A percentile compares a stretch with the other conserved stretches of the same genome.
phyloP scores from a whole-genome alignment of 306 rosid genomes.

The Acacia melanoxylon region DNA sequence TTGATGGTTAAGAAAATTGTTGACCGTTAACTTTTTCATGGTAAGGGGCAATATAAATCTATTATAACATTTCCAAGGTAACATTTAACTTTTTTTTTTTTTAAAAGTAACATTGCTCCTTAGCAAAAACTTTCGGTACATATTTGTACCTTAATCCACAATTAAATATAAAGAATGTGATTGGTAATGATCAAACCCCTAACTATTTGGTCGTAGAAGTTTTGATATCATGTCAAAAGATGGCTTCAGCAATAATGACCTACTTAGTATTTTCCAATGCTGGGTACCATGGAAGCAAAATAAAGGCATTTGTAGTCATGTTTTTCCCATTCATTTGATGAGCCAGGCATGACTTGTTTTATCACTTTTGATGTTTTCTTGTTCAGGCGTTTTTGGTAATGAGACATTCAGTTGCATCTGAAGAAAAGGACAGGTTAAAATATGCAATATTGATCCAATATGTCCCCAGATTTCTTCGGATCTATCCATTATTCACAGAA shows the following conservation, averaged over 20 bases:
- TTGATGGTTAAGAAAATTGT: too few relatives aligned
- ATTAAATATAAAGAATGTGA: not conserved
- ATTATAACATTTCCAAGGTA: too few relatives aligned
- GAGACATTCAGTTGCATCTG: constrained; percentile 29
- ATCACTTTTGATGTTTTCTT: not conserved
- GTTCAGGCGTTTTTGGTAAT: constrained; percentile 53
- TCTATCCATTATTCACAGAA: constrained; percentile 69
- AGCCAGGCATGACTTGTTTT: constrained; percentile 9
- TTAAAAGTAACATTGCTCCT: too few relatives aligned
- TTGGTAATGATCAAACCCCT: not conserved
- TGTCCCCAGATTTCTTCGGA: constrained; percentile 72
- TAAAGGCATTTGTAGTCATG: not conserved
- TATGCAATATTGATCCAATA: constrained; percentile 51
- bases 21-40: too few relatives aligned
- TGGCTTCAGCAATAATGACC: not conserved
- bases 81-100: rapidly evolving
- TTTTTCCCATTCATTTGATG: not conserved
- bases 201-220: not conserved
- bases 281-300: constrained; percentile 16
- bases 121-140: too few relatives aligned
- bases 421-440: constrained; percentile 54
- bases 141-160: too few relatives aligned
- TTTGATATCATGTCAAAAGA: not conserved
- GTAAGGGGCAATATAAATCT: too few relatives aligned
- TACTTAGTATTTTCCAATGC: not conserved